These are phyloP conservation scores for Fusarium anguioides DNA, from an alignment of 2,329 filamentous ascomycete species.

Conservation along the genomic window DNA sequence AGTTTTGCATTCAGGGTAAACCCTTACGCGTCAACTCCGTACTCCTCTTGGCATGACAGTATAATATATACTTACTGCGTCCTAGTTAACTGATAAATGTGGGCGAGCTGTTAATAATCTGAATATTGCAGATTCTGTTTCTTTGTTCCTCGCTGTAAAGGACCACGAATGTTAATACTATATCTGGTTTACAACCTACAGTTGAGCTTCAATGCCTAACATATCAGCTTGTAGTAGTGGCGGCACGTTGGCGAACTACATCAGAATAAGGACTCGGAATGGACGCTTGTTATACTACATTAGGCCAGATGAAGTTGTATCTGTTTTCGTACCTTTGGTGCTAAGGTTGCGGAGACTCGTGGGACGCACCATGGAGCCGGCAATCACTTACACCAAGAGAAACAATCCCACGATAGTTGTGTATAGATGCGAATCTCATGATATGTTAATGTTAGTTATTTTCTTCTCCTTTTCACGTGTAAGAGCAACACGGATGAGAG, in stretches of 20 bases:
- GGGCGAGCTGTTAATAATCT: not conserved
- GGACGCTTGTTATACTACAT: constrained; percentile 11
- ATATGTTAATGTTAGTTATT: not conserved
- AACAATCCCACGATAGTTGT: constrained; percentile 1
- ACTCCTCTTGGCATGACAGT: not conserved
- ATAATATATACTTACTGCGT: not conserved
- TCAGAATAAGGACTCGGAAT: constrained; percentile 9
- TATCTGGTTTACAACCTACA: too few species aligned
- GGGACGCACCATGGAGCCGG: constrained; percentile 1
- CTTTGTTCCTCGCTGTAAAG: not conserved
- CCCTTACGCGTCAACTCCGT: constrained; percentile 9
- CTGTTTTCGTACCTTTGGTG: constrained; percentile 6
- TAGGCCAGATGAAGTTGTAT: constrained; percentile 17
- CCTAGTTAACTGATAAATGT: not conserved
- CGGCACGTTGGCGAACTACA: not conserved
- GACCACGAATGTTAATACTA: not conserved
- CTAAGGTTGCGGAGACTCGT: constrained; percentile 8
- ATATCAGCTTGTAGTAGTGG: not conserved
- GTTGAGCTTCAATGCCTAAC: not conserved
- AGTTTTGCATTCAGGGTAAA: not conserved
- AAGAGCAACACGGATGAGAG: not conserved
- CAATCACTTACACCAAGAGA: constrained; percentile 1
- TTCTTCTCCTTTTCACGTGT: not conserved
- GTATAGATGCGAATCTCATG: constrained; percentile 14
- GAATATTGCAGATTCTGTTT: not conserved